Base-by-base conservation (phyloP, 2,329 filamentous ascomycete species). In the Microcyclospora pomicola region DNA sequence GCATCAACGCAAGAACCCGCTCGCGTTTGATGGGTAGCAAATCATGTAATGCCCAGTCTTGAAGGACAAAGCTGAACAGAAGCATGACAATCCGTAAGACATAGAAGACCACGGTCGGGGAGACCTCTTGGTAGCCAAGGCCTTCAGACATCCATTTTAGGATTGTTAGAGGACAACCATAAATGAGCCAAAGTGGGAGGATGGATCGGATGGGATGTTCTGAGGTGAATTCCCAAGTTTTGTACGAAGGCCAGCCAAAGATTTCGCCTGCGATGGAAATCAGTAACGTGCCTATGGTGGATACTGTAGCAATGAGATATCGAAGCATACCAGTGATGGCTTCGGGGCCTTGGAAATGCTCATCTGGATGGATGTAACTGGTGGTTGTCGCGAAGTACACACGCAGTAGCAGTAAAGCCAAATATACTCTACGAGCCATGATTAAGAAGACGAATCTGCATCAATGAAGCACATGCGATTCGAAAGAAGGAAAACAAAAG, bases 291-390 rank as follows among this genome's bases (percentile, higher is more conserved):
- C 4, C 9, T n/a, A 4, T 4, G 4, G 30, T 31, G 30, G 4
- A 6, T 31, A n/a, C 10, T 0, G 5, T 33, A 14, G 15, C 11
- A 31, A 30, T 9, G 9, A 31, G 65, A n/a, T 24, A 24, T 24
- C 19, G 19, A 24, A 24, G 19, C 78, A 50, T 75, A 95, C 88
- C 88, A 55, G 88, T 87, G 55, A 96, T 91, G 47, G 96, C 80
- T 67, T 98, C 91, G 12, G 91, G 91, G 28, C 91, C 91, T 65
- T 98, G 91, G 55, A 98, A 98, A 68, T 96, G 91, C 71, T 98
- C 91, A 66, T 98, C 91, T 5, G 91, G 91, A 61, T 98, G 91
- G 34, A 98, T 75, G 62, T 98, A 98, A 69, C 88, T 96, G 42
- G 91, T 83, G 46, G 82, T 87, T 47, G 96, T 67, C 43, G 91